A percentile compares a stretch with the other conserved stretches of the same genome.
Conservation (phyloP, 2,329 filamentous ascomycete species). For the Fusarium armeniacum region DNA sequence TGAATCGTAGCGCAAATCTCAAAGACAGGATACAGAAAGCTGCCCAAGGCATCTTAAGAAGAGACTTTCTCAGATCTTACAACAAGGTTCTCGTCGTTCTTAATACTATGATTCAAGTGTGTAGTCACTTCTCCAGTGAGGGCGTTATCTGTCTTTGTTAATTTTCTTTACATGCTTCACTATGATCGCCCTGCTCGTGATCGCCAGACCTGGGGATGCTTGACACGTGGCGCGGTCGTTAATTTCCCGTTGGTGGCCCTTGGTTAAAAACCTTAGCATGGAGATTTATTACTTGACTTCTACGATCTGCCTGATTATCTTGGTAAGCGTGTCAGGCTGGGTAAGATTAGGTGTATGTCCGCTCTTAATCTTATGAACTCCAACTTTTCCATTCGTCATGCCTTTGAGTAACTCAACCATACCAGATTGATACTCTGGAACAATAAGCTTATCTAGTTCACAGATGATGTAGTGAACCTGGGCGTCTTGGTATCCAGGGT, state of each 20-base stretch:
- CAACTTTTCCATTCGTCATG: neutral
- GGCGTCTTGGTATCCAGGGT: conserved; percentile 21
- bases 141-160: neutral
- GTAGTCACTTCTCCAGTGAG: neutral
- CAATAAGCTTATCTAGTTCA: conserved; percentile 7
- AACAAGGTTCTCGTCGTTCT: neutral
- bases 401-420: conserved; percentile 17
- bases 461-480: conserved; percentile 26
- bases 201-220: neutral
- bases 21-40: neutral
- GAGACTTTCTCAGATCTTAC: too few species aligned
- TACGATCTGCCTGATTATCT: conserved; percentile 6
- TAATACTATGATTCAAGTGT: neutral
- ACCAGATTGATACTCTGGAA: neutral
- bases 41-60: too few species aligned
- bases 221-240: neutral
- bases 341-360: conserved; percentile 11
- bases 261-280: neutral
- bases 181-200: neutral
- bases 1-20: neutral
- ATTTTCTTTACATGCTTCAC: neutral
- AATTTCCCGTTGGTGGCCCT: neutral
- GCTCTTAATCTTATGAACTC: conserved; percentile 7
- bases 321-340: conserved; percentile 5
- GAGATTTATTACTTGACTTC: neutral